These are phyloP conservation scores for Ustilago curta DNA, from an alignment of 1,284 basidiomycete genomes.

Conservation along the genomic window DNA sequence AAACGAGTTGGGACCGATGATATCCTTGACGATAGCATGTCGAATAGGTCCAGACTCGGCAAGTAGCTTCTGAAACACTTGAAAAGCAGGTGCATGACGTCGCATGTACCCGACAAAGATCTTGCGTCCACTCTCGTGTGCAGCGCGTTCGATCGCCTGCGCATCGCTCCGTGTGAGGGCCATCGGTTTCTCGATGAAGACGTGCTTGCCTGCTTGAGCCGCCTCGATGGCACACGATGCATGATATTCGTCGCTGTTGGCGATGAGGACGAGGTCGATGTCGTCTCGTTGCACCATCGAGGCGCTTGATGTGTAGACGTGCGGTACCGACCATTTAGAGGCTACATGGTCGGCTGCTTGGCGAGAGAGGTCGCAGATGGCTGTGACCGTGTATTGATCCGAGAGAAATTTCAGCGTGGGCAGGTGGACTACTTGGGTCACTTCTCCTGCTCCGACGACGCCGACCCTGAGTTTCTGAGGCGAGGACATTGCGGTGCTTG, in stretches of 20 bases:
- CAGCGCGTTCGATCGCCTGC: constrained; percentile 32
- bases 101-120: constrained; percentile 71
- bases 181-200: constrained; percentile 62
- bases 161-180: constrained; percentile 50
- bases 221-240: constrained; percentile 48
- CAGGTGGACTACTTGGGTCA: constrained; percentile 64
- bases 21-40: constrained; percentile 70
- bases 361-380: constrained; percentile 68
- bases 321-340: constrained; percentile 65
- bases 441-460: constrained; percentile 62
- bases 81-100: constrained; percentile 70
- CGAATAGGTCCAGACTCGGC: constrained; percentile 64
- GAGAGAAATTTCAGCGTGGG: constrained; percentile 61
- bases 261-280: constrained; percentile 62
- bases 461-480: constrained; percentile 46
- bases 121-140: constrained; percentile 39
- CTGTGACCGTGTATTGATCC: constrained; percentile 59
- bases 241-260: constrained; percentile 57
- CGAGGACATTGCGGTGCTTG: background rate
- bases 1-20: constrained; percentile 70
- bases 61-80: constrained; percentile 68
- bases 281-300: constrained; percentile 60
- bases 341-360: constrained; percentile 60
- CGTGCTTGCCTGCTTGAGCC: constrained; percentile 47
- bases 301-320: constrained; percentile 33